Conservation (phyloP, 805 yeast genomes). For the Teunomyces barrocoloradensis region DNA sequence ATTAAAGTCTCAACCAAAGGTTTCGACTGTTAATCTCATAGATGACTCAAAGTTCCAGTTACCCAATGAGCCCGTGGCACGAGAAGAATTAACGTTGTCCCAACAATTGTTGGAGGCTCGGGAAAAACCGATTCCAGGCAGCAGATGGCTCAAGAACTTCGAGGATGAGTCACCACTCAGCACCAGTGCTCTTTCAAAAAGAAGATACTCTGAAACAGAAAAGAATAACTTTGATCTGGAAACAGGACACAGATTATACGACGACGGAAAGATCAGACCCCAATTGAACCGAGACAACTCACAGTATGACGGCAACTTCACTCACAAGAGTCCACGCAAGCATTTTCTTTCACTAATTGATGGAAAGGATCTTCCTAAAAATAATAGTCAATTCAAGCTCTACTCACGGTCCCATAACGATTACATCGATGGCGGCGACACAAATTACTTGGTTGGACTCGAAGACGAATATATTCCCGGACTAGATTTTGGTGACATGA, state of each 20-base stretch:
- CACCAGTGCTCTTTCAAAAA: conserved; percentile 8
- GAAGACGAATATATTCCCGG: conserved; percentile 80
- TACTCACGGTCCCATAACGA: conserved; percentile 33
- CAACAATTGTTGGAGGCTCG: not conserved
- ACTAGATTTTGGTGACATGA: conserved; percentile 51
- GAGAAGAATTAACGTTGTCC: not conserved
- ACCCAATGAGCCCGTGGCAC: conserved; percentile 1
- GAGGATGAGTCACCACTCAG: not conserved
- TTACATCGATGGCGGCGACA: conserved; percentile 13
- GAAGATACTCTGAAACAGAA: conserved; percentile 67
- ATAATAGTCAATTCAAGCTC: conserved; percentile 16
- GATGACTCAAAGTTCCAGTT: conserved; percentile 15
- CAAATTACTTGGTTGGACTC: conserved; percentile 42
- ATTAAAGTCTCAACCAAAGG: conserved; percentile 38
- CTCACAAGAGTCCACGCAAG: conserved; percentile 10
- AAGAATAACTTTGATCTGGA: conserved; percentile 54
- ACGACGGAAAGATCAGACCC: conserved; percentile 53
- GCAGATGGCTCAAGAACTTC: not conserved
- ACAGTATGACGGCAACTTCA: conserved; percentile 7
- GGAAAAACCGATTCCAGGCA: not conserved
- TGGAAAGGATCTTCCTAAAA: not conserved
- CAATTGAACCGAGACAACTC: conserved; percentile 11
- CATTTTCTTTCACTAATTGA: not conserved
- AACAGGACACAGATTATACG: conserved; percentile 53
- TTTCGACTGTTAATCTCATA: conserved; percentile 30